A percentile compares a stretch with the other conserved stretches of the same genome.
phyloP scores from a whole-genome alignment of 75 land plant genomes.

The Selaginella moellendorffii region DNA sequence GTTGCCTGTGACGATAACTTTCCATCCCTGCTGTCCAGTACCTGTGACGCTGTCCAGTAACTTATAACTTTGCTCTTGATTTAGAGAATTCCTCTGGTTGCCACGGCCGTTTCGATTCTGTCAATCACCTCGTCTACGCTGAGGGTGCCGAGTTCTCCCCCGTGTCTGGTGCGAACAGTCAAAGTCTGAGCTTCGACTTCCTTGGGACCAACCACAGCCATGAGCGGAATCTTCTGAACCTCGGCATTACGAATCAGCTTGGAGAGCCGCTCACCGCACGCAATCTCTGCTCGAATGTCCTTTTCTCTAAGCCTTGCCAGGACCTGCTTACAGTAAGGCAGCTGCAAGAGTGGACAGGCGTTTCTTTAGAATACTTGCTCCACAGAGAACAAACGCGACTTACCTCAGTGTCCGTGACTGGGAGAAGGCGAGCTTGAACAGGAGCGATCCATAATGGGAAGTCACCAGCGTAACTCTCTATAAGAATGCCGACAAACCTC shows the following conservation, averaged over 20 bases:
- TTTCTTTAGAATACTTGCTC: too few relatives aligned
- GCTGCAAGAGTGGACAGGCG: slow-evolving; percentile 5
- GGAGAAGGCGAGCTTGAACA: slow-evolving; percentile 77
- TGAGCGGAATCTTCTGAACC: slow-evolving; percentile 81
- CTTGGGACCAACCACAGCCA: slow-evolving; percentile 95
- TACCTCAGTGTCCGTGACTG: slow-evolving; percentile 88
- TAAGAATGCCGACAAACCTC: slow-evolving; percentile 82
- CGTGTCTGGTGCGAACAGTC: slow-evolving; percentile 78
- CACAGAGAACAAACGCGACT: too few relatives aligned
- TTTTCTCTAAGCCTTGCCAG: slow-evolving; percentile 35
- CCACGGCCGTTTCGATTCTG: slow-evolving; percentile 38
- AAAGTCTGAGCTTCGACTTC: slow-evolving; percentile 70
- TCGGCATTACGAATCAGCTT: slow-evolving; percentile 90
- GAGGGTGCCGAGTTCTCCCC: slow-evolving; percentile 75
- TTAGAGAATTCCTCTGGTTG: slow-evolving; percentile 41
- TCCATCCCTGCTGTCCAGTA: too few relatives aligned
- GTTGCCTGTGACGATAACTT: too few relatives aligned
- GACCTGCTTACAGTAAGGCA: slow-evolving; percentile 53
- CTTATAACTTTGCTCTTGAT: too few relatives aligned
- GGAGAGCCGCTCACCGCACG: slow-evolving; percentile 72
- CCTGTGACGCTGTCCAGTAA: too few relatives aligned
- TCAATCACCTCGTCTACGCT: slow-evolving; percentile 44
- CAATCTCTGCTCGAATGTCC: slow-evolving; percentile 72
- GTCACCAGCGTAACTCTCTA: slow-evolving; percentile 95
- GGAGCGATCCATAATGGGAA: slow-evolving; percentile 96